Base-by-base conservation (phyloP, 176 grass and related monocot genomes). In the Poa annua region DNA sequence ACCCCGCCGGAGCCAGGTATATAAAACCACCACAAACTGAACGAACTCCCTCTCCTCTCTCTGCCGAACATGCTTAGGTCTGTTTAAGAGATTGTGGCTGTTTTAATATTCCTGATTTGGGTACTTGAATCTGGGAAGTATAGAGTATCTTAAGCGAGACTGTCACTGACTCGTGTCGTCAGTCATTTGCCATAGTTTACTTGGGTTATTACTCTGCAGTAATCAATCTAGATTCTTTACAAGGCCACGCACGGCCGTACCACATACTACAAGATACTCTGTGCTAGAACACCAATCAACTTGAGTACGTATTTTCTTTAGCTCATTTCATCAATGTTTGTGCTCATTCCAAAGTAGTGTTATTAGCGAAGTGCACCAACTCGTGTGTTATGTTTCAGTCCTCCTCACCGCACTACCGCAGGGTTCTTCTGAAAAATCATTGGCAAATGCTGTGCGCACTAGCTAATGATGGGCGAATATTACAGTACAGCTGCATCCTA, bases 81-180 rank as follows among this genome's bases (percentile, higher is more conserved):
- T 41, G 7, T 41, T 41, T 41, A 41, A 41, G 8, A 41, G 39
- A 8, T 42, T 42, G 8, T 42, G 41, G 8, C 41, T 42, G 41
- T 42, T 42, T 42, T 10, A 42, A 42, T 42, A 42, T 42, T 42
- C 41, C 1, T 42, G 52, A 36, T 71, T 88, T 17, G 53, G 12
- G 14, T 53, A 72, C 65, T 78, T 83, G 80, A 83, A 72, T 77
- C 65, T 78, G 16, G 74, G 10, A 33, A 63, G 11, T 57, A 21
- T 57, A 48, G 80, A 62, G 44, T 53, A 62, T 83, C 53, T 21
- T 77, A 34, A 73, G 13, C 45, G 54, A 41, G 56, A 64, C 76
- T 74, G 66, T 32, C 55, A 7, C 26, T 60, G 77, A 80, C 68
- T 25, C 17, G 0, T 80, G 55, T 66, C 48, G 19, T 50, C 8